Evolutionary conservation across 2,329 filamentous ascomycete species (phyloP).

Genomic region (Aspergillus sp.): DNA sequence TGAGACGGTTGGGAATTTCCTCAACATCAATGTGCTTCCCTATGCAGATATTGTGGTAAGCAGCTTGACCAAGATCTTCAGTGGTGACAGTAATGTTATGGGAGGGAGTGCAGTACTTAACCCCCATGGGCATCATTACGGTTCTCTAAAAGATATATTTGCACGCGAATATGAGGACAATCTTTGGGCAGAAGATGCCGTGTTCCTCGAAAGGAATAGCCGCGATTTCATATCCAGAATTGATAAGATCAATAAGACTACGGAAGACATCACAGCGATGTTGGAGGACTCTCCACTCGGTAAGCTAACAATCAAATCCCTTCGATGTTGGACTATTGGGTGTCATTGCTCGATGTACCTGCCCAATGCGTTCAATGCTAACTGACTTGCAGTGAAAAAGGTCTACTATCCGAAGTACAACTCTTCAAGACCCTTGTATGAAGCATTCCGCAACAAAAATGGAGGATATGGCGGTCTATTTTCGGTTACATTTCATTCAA

Average conservation of each 20-base stretch:
- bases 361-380: conserved; percentile 8
- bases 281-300: conserved; percentile 60
- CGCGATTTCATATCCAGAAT: conserved; percentile 85
- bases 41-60: conserved; percentile 90
- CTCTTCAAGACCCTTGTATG: conserved; percentile 71
- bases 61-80: conserved; percentile 95
- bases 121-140: conserved; percentile 70
- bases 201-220: conserved; percentile 96
- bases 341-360: background rate
- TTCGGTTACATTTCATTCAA: conserved; percentile 75
- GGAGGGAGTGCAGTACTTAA: conserved; percentile 73
- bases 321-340: background rate
- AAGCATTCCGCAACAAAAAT: conserved; percentile 69
- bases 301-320: conserved; percentile 29
- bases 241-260: conserved; percentile 79
- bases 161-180: conserved; percentile 75
- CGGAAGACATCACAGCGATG: conserved; percentile 77
- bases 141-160: conserved; percentile 66
- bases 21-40: conserved; percentile 90
- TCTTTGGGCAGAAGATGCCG: conserved; percentile 89
- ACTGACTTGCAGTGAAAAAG: conserved; percentile 64
- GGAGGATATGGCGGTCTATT: conserved; percentile 90
- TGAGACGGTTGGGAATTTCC: conserved; percentile 94
- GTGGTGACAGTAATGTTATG: conserved; percentile 98
- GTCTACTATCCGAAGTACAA: conserved; percentile 87